These are phyloP conservation scores for Stramenopiles sp. DNA, from an alignment of 352 stramenopile species.

Conservation along the genomic window DNA sequence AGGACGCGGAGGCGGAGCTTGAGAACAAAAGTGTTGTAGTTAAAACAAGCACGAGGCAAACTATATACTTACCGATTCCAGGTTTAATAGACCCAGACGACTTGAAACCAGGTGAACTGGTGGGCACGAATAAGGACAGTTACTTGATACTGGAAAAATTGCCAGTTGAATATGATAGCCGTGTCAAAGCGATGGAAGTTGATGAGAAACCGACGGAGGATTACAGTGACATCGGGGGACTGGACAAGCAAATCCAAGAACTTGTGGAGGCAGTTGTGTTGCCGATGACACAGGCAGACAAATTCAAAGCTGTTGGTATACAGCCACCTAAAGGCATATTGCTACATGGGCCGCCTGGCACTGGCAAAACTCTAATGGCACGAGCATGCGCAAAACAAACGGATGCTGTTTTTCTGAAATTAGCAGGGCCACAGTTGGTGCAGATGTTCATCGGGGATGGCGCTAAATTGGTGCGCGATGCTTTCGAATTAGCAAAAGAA, in stretches of 20 bases:
- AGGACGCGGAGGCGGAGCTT: slow-evolving; percentile 66
- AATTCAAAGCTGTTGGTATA: slow-evolving; percentile 99
- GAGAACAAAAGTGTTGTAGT: slow-evolving; percentile 85
- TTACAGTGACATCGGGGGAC: slow-evolving; percentile 95
- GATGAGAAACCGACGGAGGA: slow-evolving; percentile 90
- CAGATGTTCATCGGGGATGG: slow-evolving; percentile 99
- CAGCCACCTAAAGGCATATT: slow-evolving; percentile 93
- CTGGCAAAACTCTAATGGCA: slow-evolving; percentile 97
- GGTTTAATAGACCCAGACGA: slow-evolving; percentile 81
- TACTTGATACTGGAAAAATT: slow-evolving; percentile 96
- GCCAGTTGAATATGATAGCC: slow-evolving; percentile 93
- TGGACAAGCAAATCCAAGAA: slow-evolving; percentile 98
- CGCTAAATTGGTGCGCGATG: slow-evolving; percentile 98
- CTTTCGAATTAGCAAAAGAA: slow-evolving; percentile 97
- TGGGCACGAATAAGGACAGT: slow-evolving; percentile 95
- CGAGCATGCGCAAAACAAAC: slow-evolving; percentile 98
- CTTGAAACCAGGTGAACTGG: slow-evolving; percentile 85
- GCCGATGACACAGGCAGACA: slow-evolving; percentile 92
- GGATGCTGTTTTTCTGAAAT: slow-evolving; percentile 92
- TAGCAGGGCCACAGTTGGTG: slow-evolving; percentile 94
- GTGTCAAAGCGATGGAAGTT: slow-evolving; percentile 96
- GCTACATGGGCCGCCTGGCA: slow-evolving; percentile 83
- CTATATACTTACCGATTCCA: slow-evolving; percentile 93
- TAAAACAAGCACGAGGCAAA: slow-evolving; percentile 91
- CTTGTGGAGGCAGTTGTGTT: slow-evolving; percentile 97